These are phyloP conservation scores for Zelopaecilomyces penicillatus DNA, from an alignment of 2,329 filamentous ascomycete genomes.

Conservation along the genomic window DNA sequence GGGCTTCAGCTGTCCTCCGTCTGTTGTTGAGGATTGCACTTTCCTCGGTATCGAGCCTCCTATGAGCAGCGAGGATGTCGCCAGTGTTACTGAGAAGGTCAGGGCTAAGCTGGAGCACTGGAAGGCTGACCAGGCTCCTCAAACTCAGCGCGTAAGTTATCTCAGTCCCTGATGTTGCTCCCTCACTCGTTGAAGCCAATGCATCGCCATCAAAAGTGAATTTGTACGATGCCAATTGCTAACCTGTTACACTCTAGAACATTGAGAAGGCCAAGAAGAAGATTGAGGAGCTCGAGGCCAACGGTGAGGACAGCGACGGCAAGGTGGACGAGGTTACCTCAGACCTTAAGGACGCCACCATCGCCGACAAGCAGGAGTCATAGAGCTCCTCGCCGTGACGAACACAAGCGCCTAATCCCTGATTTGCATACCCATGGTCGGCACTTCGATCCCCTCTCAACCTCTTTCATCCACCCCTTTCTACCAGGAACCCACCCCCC, in stretches of 20 bases:
- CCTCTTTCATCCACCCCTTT: no score
- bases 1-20: slow-evolving; percentile 76
- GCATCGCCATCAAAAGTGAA: neutral
- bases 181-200: neutral
- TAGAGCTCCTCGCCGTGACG: slow-evolving; percentile 13
- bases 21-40: slow-evolving; percentile 82
- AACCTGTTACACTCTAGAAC: slow-evolving; percentile 53
- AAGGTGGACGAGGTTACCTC: slow-evolving; percentile 46
- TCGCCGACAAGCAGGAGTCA: slow-evolving; percentile 45
- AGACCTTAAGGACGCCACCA: slow-evolving; percentile 42
- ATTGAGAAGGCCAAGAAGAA: slow-evolving; percentile 94
- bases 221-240: slow-evolving; percentile 14
- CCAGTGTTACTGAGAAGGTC: slow-evolving; percentile 74
- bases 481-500: no score
- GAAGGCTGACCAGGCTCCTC: slow-evolving; percentile 81
- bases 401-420: no score
- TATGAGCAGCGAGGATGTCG: slow-evolving; percentile 75
- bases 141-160: slow-evolving; percentile 76
- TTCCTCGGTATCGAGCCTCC: slow-evolving; percentile 82
- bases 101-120: slow-evolving; percentile 85
- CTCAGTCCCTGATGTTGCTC: neutral
- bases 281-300: slow-evolving; percentile 74
- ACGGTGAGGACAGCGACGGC: slow-evolving; percentile 33
- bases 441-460: no score
- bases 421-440: no score